These are phyloP conservation scores for Hypericum perforatum DNA, from an alignment of 345 rosid species.

Conservation along the genomic window DNA sequence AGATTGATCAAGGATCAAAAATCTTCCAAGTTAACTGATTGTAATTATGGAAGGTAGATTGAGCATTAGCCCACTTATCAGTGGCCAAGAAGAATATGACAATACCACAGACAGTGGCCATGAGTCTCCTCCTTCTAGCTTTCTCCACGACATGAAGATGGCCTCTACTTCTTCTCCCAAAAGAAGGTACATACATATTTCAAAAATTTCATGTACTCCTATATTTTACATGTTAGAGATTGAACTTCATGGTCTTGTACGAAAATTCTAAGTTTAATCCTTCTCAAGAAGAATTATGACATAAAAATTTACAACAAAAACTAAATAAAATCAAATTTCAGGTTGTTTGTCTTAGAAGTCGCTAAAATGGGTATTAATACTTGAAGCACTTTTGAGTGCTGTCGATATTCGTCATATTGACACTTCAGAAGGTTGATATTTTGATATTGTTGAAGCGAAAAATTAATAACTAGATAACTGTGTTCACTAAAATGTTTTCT, in stretches of 20 bases:
- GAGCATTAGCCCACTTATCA: neutral
- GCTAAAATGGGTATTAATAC: too few relatives aligned
- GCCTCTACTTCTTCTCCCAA: slow-evolving; percentile 7
- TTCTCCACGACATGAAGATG: neutral
- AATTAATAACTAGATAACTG: neutral
- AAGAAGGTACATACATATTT: slow-evolving; percentile 3
- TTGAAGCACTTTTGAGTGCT: too few relatives aligned
- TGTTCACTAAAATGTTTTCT: neutral
- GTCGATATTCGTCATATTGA: too few relatives aligned
- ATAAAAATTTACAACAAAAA: too few relatives aligned
- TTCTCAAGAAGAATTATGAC: too few relatives aligned
- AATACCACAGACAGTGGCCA: neutral
- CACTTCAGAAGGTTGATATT: too few relatives aligned
- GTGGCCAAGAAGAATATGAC: neutral
- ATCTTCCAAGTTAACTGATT: too few relatives aligned
- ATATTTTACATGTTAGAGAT: neutral
- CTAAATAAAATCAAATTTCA: neutral
- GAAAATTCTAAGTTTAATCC: too few relatives aligned
- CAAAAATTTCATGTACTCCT: slow-evolving; percentile 10
- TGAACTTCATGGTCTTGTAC: too few relatives aligned
- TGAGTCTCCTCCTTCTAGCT: slow-evolving; percentile 4
- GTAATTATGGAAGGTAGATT: neutral
- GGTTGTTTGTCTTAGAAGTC: too few relatives aligned
- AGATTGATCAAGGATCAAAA: too few relatives aligned
- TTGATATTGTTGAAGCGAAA: too few relatives aligned